Evolutionary conservation across 768 basidiomycete species (phyloP), one percentile per base, ranked within the genome.

Genomic region (Amyloporia xantha): DNA sequence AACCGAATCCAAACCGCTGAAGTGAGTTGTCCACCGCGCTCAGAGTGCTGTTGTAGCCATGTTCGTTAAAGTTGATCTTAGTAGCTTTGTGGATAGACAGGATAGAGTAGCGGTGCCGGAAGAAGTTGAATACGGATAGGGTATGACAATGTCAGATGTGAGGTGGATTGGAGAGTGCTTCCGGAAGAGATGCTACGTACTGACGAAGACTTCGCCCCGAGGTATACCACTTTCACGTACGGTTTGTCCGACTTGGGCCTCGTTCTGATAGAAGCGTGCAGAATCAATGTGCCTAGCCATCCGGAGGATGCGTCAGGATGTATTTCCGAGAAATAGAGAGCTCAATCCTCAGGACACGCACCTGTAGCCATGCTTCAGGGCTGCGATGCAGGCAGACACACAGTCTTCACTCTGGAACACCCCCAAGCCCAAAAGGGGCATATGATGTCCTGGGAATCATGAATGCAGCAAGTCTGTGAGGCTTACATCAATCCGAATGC

Each of bases 221-320:
- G 68, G 54, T 9, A 89, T 47, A 2, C 74, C 77, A 41, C 76
- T 79, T 46, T 79, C 79, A 49, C 68, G 67, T 21, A 84, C 60
- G 1, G 82, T 82, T 24, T 75, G 71, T 1, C 79, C 82, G 12
- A 86, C 83, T 6, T 70, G 69, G 2, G 71, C 71, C 60, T 87
- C 84, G 52, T 85, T 86, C 49, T 66, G 68, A 61, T 89, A 90
- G 28, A 71, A 68, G 53, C 83, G 82, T 1, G 88, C 88, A 1
- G 83, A 76, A 62, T 90, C 88, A 36, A 89, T 68, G 49, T 86
- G 88, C 47, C 86, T 86, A 48, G 3, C 17, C 70, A n/a, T n/a
- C n/a, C n/a, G n/a, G n/a, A n/a, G n/a, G 28, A n/a, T 24, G 41
- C 9, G 5, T 11, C 41, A 11, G 21, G 20, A 38, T 6, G 5